Conservation (phyloP, 495 filamentous ascomycete genomes). For the Cairneyella variabilis region DNA sequence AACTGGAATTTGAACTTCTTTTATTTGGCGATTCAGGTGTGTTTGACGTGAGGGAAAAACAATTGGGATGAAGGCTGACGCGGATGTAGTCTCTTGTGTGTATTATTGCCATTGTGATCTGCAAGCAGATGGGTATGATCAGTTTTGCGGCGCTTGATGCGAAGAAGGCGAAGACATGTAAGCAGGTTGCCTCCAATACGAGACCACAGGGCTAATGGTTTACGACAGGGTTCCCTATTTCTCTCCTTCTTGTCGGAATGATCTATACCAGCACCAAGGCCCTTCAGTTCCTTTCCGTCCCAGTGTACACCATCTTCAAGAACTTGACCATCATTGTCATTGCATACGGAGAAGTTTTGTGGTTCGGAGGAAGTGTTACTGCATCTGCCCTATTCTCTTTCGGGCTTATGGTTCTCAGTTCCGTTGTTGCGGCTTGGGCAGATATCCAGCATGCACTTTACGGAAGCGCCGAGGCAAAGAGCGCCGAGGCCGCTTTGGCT, state of each 20-base stretch:
- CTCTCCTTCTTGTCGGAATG: constrained; percentile 95
- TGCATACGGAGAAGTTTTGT: constrained; percentile 96
- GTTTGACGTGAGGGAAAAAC: constrained; percentile 22
- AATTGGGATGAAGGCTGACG: constrained; percentile 2
- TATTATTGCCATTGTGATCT: constrained; percentile 78
- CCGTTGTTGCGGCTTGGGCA: constrained; percentile 93
- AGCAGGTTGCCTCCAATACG: constrained; percentile 26
- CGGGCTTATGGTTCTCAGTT: constrained; percentile 95
- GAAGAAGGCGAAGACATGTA: constrained; percentile 91
- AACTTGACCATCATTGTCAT: constrained; percentile 99
- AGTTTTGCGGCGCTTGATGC: constrained; percentile 81
- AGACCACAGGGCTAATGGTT: constrained; percentile 22
- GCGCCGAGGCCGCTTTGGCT: constrained; percentile 60
- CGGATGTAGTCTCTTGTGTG: constrained; percentile 79
- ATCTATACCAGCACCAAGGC: constrained; percentile 98
- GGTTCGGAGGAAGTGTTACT: constrained; percentile 95
- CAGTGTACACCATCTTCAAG: constrained; percentile 99
- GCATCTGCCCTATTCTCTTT: constrained; percentile 89
- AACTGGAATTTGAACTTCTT: constrained; percentile 98
- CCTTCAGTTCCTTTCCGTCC: constrained; percentile 93
- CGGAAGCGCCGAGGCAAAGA: constrained; percentile 38
- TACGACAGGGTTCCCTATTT: constrained; percentile 88
- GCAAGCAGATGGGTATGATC: constrained; percentile 80
- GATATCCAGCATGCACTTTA: constrained; percentile 88
- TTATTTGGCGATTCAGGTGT: constrained; percentile 86